Percentiles rank a stretch among this genome's conserved stretches.
Conservation (phyloP, 148 eudicot genomes). For the Cornus kousa region DNA sequence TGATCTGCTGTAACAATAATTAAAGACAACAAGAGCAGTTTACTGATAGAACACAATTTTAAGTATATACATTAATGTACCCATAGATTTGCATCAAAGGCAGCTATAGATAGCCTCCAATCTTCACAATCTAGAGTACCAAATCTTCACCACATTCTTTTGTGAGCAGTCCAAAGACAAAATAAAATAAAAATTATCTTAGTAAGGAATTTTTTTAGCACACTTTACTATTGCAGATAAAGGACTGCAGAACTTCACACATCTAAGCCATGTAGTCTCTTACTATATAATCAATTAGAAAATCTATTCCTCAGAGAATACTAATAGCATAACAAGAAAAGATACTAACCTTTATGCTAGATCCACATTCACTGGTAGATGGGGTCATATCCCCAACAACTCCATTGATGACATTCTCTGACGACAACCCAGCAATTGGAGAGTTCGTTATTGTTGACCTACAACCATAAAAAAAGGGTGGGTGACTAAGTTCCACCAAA, state of each 20-base stretch:
- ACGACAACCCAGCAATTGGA: slow-evolving; percentile 38
- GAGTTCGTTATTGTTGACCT: slow-evolving; percentile 44
- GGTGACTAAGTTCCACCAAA: background rate
- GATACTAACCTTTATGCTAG: slow-evolving; percentile 52
- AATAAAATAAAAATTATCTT: background rate
- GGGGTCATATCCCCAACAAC: slow-evolving; percentile 45
- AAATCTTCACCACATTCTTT: background rate
- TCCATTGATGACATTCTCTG: slow-evolving; percentile 46
- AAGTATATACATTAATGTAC: no score
- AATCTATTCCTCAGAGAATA: background rate
- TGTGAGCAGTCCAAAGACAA: background rate
- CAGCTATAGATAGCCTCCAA: background rate
- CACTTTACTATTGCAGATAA: background rate
- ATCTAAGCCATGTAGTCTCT: background rate
- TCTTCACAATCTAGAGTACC: background rate
- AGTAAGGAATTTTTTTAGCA: background rate
- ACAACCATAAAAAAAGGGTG: slow-evolving; percentile 8
- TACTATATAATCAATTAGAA: background rate
- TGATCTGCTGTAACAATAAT: background rate
- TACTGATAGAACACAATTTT: no score
- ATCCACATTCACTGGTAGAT: slow-evolving; percentile 53
- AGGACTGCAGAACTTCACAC: background rate
- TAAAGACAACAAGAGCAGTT: no score
- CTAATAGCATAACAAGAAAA: slow-evolving; percentile 2
- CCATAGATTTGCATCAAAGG: background rate